Percentiles rank a stretch among this genome's conserved stretches.
These are phyloP conservation scores for Boletus rubroflammeus DNA, from an alignment of 768 basidiomycete genomes.

Conservation along the genomic window DNA sequence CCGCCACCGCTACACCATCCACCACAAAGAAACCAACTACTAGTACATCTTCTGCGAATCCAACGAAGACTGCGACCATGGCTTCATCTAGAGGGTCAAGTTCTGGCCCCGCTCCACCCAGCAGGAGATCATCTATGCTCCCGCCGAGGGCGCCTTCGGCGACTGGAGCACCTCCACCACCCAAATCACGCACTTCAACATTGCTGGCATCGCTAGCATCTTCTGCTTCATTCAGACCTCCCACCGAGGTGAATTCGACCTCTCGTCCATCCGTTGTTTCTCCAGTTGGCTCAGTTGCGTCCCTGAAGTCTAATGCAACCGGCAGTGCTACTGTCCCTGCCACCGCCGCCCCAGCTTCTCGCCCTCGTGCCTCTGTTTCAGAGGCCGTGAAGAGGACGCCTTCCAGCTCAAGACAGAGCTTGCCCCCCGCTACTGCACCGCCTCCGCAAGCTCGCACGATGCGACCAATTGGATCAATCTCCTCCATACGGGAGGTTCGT, in stretches of 20 bases:
- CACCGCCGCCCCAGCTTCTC: constrained; percentile 30
- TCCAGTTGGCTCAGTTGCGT: constrained; percentile 49
- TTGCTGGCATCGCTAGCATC: constrained; percentile 27
- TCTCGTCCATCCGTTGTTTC: constrained; percentile 53
- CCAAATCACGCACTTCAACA: constrained; percentile 38
- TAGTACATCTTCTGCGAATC: constrained; percentile 25
- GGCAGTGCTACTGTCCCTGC: constrained; percentile 18
- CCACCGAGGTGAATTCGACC: constrained; percentile 23
- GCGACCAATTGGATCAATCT: constrained; percentile 56
- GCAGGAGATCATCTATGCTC: constrained; percentile 31
- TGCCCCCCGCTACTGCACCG: constrained; percentile 26
- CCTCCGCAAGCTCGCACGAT: constrained; percentile 39
- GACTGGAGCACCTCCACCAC: constrained; percentile 33
- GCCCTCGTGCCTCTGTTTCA: constrained; percentile 66
- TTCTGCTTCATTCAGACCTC: constrained; percentile 20
- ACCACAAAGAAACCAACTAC: constrained; percentile 30
- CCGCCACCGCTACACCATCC: too few species aligned
- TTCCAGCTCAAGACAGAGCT: constrained; percentile 40
- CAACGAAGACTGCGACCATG: constrained; percentile 34
- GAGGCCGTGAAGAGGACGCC: constrained; percentile 57
- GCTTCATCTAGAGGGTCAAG: constrained; percentile 29
- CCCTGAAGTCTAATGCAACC: constrained; percentile 41
- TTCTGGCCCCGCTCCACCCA: constrained; percentile 32
- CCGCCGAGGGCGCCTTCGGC: constrained; percentile 38
- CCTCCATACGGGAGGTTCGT: constrained; percentile 70